A percentile compares a stretch with the other conserved stretches of the same genome.
Conservation (phyloP, 2,329 filamentous ascomycete genomes). For the Berkeleyomyces basicola region DNA sequence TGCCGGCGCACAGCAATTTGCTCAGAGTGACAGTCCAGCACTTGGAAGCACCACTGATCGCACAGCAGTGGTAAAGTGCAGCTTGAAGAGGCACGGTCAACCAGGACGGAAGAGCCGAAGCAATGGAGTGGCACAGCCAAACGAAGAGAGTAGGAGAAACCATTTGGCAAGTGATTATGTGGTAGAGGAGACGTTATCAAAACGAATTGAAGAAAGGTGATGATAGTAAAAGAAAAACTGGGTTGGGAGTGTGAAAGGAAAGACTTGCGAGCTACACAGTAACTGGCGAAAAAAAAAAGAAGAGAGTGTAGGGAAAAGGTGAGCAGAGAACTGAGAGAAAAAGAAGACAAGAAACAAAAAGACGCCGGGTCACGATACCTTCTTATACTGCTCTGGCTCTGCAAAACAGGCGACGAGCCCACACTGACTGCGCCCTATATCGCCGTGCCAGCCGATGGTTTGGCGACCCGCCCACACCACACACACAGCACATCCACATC, state of each 20-base stretch:
- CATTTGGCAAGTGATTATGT: slow-evolving; percentile 8
- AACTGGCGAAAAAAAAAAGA: neutral
- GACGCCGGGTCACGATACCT: neutral
- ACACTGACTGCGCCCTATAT: neutral
- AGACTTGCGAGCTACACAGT: neutral
- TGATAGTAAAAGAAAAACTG: slow-evolving; percentile 1
- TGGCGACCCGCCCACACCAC: too few species aligned
- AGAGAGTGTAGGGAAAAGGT: neutral
- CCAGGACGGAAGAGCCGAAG: slow-evolving; percentile 17
- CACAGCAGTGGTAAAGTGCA: slow-evolving; percentile 41
- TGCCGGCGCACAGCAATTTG: slow-evolving; percentile 38
- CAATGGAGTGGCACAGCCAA: slow-evolving; percentile 19
- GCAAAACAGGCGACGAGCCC: neutral
- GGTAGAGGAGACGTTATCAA: slow-evolving; percentile 2
- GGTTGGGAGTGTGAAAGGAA: neutral
- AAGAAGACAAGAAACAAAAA: neutral
- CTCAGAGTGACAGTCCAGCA: slow-evolving; percentile 39
- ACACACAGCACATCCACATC: too few species aligned
- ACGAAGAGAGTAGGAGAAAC: slow-evolving; percentile 15
- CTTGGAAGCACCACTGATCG: slow-evolving; percentile 29
- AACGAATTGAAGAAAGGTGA: neutral
- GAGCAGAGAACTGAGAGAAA: slow-evolving; percentile 8
- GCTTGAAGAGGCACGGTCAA: slow-evolving; percentile 14
- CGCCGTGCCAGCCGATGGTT: neutral
- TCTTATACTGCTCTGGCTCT: slow-evolving; percentile 1